Percentiles rank a stretch among this genome's conserved stretches.
Evolutionary conservation across 2,329 filamentous ascomycete species (phyloP).

Genomic region (Botrytis medusae): DNA sequence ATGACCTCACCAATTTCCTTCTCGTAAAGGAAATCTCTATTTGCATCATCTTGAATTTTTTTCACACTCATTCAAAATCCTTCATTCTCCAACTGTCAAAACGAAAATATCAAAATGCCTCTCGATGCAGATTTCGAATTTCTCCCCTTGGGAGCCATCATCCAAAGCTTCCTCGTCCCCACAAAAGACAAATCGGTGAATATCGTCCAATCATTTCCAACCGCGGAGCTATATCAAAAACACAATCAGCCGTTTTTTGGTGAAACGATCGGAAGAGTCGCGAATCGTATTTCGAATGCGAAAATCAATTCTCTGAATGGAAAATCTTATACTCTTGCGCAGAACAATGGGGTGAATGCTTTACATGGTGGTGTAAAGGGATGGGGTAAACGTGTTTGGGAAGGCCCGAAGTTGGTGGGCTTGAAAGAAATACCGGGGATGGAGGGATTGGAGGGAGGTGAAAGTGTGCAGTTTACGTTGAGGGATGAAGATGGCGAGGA

Average conservation of each 20-base stretch:
- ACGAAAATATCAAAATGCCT: conserved; percentile 4
- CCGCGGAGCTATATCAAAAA: conserved; percentile 69
- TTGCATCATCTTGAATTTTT: not conserved
- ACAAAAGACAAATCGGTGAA: conserved; percentile 50
- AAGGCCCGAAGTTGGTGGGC: conserved; percentile 66
- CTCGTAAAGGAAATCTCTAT: not conserved
- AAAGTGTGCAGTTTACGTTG: conserved; percentile 65
- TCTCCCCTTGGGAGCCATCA: conserved; percentile 73
- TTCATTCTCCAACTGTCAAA: not conserved
- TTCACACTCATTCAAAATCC: not conserved
- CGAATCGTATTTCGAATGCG: conserved; percentile 77
- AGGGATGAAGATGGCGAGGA: conserved; percentile 80
- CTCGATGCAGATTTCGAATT: conserved; percentile 52
- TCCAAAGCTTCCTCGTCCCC: conserved; percentile 76
- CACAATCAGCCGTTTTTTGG: conserved; percentile 83
- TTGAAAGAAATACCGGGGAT: conserved; percentile 49
- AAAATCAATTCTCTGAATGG: conserved; percentile 72
- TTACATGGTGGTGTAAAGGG: conserved; percentile 71
- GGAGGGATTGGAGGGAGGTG: conserved; percentile 57
- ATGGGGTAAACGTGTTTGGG: conserved; percentile 79
- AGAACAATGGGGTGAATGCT: conserved; percentile 76
- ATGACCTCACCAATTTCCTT: conserved; percentile 2
- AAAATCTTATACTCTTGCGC: conserved; percentile 65
- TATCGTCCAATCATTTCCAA: conserved; percentile 85
- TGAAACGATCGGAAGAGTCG: conserved; percentile 82